A percentile compares a stretch with the other conserved stretches of the same genome.
These are phyloP conservation scores for Piloderma croceum DNA, from an alignment of 768 basidiomycete species.

Conservation along the genomic window DNA sequence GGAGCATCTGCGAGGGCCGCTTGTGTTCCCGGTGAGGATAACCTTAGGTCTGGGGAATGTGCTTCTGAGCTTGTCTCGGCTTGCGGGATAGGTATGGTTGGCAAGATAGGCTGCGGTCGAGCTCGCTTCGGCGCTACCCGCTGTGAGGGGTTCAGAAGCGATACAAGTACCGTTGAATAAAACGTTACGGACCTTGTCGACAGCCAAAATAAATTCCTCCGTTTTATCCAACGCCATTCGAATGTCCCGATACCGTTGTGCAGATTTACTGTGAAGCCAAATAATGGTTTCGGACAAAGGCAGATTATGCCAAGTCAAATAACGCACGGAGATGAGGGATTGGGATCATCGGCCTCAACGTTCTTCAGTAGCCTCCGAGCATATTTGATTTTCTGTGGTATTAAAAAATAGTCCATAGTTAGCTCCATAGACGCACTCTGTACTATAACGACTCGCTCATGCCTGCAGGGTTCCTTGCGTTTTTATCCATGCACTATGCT, in stretches of 20 bases:
- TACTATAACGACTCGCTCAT: constrained; percentile 8
- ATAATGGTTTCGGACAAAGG: no score
- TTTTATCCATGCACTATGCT: constrained; percentile 43
- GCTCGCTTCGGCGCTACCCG: constrained; percentile 34
- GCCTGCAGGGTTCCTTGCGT: constrained; percentile 56
- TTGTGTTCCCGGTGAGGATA: constrained; percentile 19
- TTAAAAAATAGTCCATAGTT: constrained; percentile 1
- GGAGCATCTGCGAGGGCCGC: constrained; percentile 14
- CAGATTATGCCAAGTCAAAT: no score
- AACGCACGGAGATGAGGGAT: constrained; percentile 40
- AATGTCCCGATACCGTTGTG: constrained; percentile 41
- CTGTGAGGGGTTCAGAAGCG: constrained; percentile 22
- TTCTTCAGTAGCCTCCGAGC: constrained; percentile 53
- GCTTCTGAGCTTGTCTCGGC: constrained; percentile 7
- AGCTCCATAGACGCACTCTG: background rate
- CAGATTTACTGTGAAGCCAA: constrained; percentile 41
- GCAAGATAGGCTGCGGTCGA: constrained; percentile 46
- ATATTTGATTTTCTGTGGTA: constrained; percentile 41
- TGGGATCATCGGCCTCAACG: constrained; percentile 46
- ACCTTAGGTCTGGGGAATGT: constrained; percentile 8
- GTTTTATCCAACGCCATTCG: constrained; percentile 48
- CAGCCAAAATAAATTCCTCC: constrained; percentile 45
- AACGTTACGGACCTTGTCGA: constrained; percentile 42
- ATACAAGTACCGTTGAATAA: background rate
- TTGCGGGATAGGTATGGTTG: constrained; percentile 42